phyloP scores from a whole-genome alignment of 345 rosid genomes.

The Citrus sp. region DNA sequence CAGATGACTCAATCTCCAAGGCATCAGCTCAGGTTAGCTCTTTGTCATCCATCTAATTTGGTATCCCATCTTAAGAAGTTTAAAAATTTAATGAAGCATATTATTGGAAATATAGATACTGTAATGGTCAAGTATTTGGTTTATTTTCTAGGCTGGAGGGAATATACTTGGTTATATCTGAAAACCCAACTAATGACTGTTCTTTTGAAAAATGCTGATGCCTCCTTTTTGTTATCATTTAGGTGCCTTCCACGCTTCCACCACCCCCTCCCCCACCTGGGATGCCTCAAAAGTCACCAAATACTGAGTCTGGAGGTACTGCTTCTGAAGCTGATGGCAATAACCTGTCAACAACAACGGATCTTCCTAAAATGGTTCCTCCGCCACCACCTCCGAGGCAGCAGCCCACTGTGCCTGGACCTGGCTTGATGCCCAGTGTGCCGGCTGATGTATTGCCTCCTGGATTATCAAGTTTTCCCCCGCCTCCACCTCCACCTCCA shows the following conservation, averaged over 20 bases:
- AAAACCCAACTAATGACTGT: neutral
- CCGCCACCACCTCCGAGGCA: conserved; percentile 86
- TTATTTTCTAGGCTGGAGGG: neutral
- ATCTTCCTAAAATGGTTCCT: conserved; percentile 53
- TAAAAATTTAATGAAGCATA: neutral
- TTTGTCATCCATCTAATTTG: neutral
- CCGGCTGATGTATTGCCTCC: conserved; percentile 66
- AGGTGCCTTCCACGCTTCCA: conserved; percentile 46
- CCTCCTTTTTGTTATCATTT: conserved; percentile 15
- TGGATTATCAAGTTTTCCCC: conserved; percentile 69
- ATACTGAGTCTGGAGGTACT: conserved; percentile 42
- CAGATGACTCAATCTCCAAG: conserved; percentile 45
- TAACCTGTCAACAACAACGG: conserved; percentile 40
- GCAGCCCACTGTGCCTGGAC: conserved; percentile 48
- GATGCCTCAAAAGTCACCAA: conserved; percentile 40
- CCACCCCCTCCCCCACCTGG: conserved; percentile 72
- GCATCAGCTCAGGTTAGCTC: conserved; percentile 47
- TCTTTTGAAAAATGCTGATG: neutral
- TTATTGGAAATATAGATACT: neutral
- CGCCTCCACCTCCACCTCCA: conserved; percentile 85
- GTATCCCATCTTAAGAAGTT: neutral
- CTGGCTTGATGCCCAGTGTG: conserved; percentile 35
- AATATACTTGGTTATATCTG: neutral
- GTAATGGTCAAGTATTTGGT: neutral
- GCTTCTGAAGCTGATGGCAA: conserved; percentile 41